Base-by-base conservation (phyloP, 805 yeast genomes). In the Candida boleticola region DNA sequence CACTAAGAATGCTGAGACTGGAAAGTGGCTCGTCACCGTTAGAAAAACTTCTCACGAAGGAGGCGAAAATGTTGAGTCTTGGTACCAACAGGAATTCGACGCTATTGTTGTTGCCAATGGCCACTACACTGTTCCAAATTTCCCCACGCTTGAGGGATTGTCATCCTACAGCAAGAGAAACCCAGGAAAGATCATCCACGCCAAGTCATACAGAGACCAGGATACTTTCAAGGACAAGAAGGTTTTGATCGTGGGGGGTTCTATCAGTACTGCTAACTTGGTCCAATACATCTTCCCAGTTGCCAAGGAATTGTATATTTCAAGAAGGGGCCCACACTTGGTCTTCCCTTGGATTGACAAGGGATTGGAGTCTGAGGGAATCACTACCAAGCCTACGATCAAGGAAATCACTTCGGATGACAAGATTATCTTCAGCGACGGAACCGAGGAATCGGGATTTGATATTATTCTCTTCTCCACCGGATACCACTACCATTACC, bases 61-160 rank as follows among this genome's bases (percentile, higher is more conserved):
- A 2, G 18, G 18, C 5, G 42, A 27, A 2, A 36, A 21, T 3
- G 33, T 33, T 7, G 71, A 44, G 46, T 46, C 49, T 25, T 75
- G 79, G 79, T 74, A 75, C 46, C 56, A 50, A 20, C 76, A 76
- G 40, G 56, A 54, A 26, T 79, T 71, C 48, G 90, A 85, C 54
- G 85, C 79, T 6, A 76, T 85, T 5, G 76, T 79, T 2, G 58
- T 83, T 7, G 84, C 88, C 5, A 64, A 76, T 5, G 93, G 93
- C 1, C 80, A 79, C 45, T 82, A 74, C 56, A 76, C 82, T 36
- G 65, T 74, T 21, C 92, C 93, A 1, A 70, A 54, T 48, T 60
- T 78, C 37, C 92, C 93, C 1, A 61, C 69, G 17, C 68, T 74
- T 34, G 56, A 60, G 1, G 89, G 89, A 0, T 53, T 85, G 20